phyloP scores from a whole-genome alignment of 371 early-diverging fungal species.

The Nosema bombycis region DNA sequence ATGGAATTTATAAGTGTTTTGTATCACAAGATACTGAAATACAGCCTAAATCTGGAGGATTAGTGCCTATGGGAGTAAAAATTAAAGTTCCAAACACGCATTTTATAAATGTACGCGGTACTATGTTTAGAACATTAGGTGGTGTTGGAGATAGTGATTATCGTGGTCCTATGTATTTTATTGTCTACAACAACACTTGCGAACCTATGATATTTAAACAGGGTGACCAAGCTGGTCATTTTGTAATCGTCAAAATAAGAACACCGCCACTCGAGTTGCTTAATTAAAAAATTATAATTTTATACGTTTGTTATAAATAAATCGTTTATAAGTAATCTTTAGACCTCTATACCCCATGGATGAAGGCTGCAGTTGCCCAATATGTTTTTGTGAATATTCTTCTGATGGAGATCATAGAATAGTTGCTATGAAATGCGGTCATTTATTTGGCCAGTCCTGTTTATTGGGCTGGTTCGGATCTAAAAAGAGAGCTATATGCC shows the following conservation, averaged over 20 bases:
- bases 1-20: conserved; percentile 44
- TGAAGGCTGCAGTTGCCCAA: conserved; percentile 47
- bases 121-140: conserved; percentile 47
- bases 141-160: conserved; percentile 65
- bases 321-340: too few relatives aligned
- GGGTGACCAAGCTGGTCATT: conserved; percentile 57
- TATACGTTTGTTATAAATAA: too few relatives aligned
- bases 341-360: not conserved
- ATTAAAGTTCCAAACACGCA: conserved; percentile 39
- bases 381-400: conserved; percentile 55
- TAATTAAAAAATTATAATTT: not conserved
- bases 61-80: conserved; percentile 40
- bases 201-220: conserved; percentile 33
- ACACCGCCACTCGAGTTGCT: conserved; percentile 30
- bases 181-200: conserved; percentile 46
- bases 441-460: conserved; percentile 56
- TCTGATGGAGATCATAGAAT: conserved; percentile 43
- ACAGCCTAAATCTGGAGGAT: conserved; percentile 2
- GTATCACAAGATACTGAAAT: conserved; percentile 29
- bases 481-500: conserved; percentile 44
- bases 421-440: conserved; percentile 54
- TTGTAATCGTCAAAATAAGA: conserved; percentile 40
- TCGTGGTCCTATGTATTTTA: conserved; percentile 59
- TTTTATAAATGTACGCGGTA: conserved; percentile 29
- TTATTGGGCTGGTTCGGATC: conserved; percentile 46